These are phyloP conservation scores for Globisporangium recalcitrans DNA, from an alignment of 352 stramenopile species.

Conservation along the genomic window DNA sequence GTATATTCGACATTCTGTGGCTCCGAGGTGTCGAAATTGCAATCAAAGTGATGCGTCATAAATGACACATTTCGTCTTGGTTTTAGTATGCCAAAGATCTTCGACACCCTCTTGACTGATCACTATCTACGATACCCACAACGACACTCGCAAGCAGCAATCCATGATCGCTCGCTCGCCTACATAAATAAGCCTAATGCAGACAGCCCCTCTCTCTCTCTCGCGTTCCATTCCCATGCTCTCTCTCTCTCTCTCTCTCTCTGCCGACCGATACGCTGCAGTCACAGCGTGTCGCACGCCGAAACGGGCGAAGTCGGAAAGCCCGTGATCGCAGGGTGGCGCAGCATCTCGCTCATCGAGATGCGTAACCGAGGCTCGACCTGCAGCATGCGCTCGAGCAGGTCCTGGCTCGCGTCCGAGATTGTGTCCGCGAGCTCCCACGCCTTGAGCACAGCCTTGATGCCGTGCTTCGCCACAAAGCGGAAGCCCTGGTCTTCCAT, in stretches of 20 bases:
- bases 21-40: neutral
- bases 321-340: constrained; percentile 45
- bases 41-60: neutral
- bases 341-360: constrained; percentile 52
- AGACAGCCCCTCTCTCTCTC: constrained; percentile 1
- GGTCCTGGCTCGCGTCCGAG: constrained; percentile 49
- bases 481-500: constrained; percentile 84
- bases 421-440: constrained; percentile 49
- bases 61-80: constrained; percentile 6
- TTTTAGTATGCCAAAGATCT: neutral
- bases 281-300: constrained; percentile 4
- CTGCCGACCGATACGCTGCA: neutral
- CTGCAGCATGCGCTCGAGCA: constrained; percentile 72
- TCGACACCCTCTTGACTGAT: too few species aligned
- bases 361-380: constrained; percentile 56
- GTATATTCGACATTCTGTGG: neutral
- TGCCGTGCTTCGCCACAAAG: constrained; percentile 72
- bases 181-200: constrained; percentile 14
- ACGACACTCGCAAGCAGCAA: constrained; percentile 2
- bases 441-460: constrained; percentile 65
- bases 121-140: neutral
- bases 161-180: neutral
- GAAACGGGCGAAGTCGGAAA: constrained; percentile 14
- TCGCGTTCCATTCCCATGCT: neutral
- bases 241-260: neutral